Base-by-base conservation (phyloP, 2,329 filamentous ascomycete genomes). In the Hypoxylon sp. region DNA sequence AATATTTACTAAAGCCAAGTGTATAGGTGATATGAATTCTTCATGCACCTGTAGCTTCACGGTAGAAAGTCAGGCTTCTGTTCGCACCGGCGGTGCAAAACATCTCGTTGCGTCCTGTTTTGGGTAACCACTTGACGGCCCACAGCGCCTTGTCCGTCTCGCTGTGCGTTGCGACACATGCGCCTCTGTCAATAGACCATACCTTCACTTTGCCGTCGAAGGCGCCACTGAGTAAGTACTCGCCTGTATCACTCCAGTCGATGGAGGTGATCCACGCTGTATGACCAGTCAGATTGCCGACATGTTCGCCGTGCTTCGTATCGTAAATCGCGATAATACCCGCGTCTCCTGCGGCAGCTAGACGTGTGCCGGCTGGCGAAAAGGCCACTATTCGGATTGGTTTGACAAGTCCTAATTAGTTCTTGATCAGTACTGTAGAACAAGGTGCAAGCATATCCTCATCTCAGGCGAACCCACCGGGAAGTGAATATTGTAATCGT, bases 121-220 rank as follows among this genome's bases (percentile, higher is more conserved):
- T 94, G 10, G 92, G 92, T 67, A 97, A 80, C 94, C 94, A 97
- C 76, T 89, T 91, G 29, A 94, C 93, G 60, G 89, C 88, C 92
- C 94, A 98, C 2, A 98, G 78, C 0, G 90, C 88, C 80, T 92
- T 92, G 70, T 95, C 94, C 5, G 93, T 94, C 82, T 98, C 94
- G 64, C 91, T 94, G 78, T 97, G 94, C 9, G 96, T 99, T 11
- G 95, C 94, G 48, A 99, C 96, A 78, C 96, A 98, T 3, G 86
- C 86, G 63, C 90, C 88, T 35, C 90, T 88, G 75, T 97, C 94
- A 65, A 98, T 88, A 31, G 93, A 95, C 96, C 96, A 99, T 31
- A 98, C 92, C 81, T 97, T 98, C 67, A 92, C 93, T 80, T 97
- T 98, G 39, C 96, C 95, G 77, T 98, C 94, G 79, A 97, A 94